A percentile compares a stretch with the other conserved stretches of the same genome.
phyloP scores from a whole-genome alignment of 2,329 filamentous ascomycete genomes.

The Penicillium sp. region DNA sequence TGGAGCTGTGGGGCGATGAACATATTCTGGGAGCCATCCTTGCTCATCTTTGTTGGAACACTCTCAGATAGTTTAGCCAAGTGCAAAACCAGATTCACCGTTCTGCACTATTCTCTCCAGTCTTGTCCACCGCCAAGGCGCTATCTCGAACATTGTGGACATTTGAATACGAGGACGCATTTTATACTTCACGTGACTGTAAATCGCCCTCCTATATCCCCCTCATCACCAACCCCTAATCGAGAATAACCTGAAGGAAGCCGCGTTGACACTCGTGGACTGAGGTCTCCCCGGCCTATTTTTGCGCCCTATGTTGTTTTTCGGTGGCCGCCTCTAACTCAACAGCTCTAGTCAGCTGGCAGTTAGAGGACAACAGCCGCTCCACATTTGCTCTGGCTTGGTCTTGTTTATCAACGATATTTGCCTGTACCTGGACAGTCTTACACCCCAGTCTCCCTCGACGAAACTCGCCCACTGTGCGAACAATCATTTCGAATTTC shows the following conservation, averaged over 20 bases:
- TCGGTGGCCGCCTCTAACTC: too few relatives aligned
- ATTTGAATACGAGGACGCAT: not conserved
- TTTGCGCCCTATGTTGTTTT: not conserved
- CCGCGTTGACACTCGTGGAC: not conserved
- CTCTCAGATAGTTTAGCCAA: not conserved
- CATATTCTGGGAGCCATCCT: not conserved
- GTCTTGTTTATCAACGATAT: not conserved
- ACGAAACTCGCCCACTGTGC: not conserved
- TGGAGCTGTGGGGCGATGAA: constrained; percentile 39
- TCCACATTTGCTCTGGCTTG: not conserved
- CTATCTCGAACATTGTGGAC: not conserved
- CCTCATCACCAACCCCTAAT: not conserved
- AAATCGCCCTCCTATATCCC: not conserved
- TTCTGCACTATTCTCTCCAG: not conserved
- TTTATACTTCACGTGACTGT: not conserved
- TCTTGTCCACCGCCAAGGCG: not conserved
- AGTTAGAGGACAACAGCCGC: not conserved
- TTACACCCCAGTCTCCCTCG: not conserved
- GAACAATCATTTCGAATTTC: not conserved
- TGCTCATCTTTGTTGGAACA: not conserved
- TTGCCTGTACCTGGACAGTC: not conserved
- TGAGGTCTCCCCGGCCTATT: not conserved
- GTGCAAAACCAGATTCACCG: not conserved
- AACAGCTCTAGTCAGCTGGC: not conserved
- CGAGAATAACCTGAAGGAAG: not conserved